Evolutionary conservation across 495 filamentous ascomycete species (phyloP).

Genomic region (Neurospora terricola): DNA sequence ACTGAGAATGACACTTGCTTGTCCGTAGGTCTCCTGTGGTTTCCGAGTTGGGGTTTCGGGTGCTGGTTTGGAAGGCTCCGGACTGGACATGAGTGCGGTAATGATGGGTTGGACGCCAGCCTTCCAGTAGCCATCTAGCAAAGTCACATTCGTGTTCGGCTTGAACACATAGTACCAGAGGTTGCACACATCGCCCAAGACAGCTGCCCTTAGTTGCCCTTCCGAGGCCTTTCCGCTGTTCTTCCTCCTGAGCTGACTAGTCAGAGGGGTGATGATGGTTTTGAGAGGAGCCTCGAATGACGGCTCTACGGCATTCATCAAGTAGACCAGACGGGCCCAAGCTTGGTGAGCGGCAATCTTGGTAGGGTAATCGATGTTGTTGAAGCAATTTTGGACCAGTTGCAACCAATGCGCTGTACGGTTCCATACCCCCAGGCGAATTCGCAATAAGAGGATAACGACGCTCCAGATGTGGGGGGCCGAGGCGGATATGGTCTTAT

Average conservation of each 20-base stretch:
- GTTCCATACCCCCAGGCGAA: constrained; percentile 61
- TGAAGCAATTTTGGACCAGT: constrained; percentile 76
- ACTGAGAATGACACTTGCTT: constrained; percentile 54
- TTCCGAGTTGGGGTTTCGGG: not conserved
- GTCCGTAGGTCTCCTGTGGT: constrained; percentile 25
- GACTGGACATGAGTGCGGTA: constrained; percentile 11
- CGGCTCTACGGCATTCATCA: constrained; percentile 49
- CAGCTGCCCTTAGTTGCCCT: constrained; percentile 42
- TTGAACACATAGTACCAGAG: constrained; percentile 81
- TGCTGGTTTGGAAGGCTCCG: not conserved
- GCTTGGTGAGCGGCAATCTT: constrained; percentile 69
- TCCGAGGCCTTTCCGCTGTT: constrained; percentile 46
- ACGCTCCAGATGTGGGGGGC: constrained; percentile 89
- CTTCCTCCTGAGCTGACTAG: constrained; percentile 58
- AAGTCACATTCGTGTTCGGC: constrained; percentile 48
- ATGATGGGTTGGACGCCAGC: constrained; percentile 52
- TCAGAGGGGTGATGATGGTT: constrained; percentile 60
- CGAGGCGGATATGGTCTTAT: constrained; percentile 48
- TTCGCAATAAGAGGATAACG: constrained; percentile 63
- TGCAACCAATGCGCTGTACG: constrained; percentile 61
- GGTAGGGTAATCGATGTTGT: constrained; percentile 59
- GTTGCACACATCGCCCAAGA: constrained; percentile 61
- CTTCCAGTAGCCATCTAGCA: constrained; percentile 74
- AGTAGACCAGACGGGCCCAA: constrained; percentile 76
- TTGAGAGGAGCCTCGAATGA: constrained; percentile 49